Evolutionary conservation across 371 early-diverging fungal genomes (phyloP).

Genomic region (Apophysomyces sp.): DNA sequence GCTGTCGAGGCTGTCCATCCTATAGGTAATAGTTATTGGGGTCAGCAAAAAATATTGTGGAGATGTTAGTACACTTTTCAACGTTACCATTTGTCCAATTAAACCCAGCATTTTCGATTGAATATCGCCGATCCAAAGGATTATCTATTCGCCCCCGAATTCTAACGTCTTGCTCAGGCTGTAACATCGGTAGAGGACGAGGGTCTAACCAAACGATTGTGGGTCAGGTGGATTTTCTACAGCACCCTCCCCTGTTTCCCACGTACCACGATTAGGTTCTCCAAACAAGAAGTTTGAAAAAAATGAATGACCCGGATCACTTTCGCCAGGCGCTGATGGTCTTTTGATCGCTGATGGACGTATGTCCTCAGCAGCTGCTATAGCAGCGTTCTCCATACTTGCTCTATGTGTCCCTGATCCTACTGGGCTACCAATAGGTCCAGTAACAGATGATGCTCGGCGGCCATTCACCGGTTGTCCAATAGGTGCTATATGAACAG

Average conservation of each 20-base stretch:
- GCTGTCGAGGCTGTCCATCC: conserved; percentile 42
- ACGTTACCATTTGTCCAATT: conserved; percentile 17
- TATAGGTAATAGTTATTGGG: neutral
- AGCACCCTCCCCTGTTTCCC: neutral
- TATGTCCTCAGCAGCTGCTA: neutral
- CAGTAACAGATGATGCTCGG: conserved; percentile 20
- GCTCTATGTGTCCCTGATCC: conserved; percentile 11
- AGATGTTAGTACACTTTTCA: neutral
- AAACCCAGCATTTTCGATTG: conserved; percentile 8
- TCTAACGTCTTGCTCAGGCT: neutral
- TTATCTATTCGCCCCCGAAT: conserved; percentile 1
- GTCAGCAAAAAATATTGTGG: neutral
- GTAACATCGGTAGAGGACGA: neutral
- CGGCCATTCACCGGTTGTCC: conserved; percentile 28
- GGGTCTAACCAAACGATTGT: neutral
- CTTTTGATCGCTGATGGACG: conserved; percentile 7
- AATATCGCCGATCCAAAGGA: conserved; percentile 12
- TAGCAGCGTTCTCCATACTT: neutral
- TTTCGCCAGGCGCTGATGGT: conserved; percentile 3
- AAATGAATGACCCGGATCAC: conserved; percentile 25
- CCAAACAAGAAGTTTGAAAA: conserved; percentile 48
- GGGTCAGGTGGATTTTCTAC: neutral
- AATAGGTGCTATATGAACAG: conserved; percentile 32
- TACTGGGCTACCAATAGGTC: conserved; percentile 29
- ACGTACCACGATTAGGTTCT: conserved; percentile 19